Evolutionary conservation across 2,329 filamentous ascomycete genomes (phyloP).

Genomic region (Ciborinia camelliae): DNA sequence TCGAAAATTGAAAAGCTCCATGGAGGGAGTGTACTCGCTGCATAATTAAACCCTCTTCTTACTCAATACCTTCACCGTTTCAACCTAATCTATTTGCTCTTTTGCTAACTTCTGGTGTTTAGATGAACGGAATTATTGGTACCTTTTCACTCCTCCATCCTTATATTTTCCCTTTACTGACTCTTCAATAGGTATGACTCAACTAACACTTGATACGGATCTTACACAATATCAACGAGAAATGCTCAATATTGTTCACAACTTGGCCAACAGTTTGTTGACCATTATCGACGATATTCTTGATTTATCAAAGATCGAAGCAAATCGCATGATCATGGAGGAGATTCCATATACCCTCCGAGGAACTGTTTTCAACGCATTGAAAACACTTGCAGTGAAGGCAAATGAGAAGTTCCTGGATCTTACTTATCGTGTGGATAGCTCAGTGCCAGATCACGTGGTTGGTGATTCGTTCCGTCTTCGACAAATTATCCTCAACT

Average conservation of each 20-base stretch:
- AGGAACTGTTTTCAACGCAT: constrained; percentile 92
- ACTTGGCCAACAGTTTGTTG: constrained; percentile 88
- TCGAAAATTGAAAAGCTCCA: not conserved
- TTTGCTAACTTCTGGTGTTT: not conserved
- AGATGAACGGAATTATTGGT: constrained; percentile 31
- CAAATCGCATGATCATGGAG: constrained; percentile 96
- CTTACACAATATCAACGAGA: constrained; percentile 93
- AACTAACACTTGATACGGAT: constrained; percentile 91
- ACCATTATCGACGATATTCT: constrained; percentile 91
- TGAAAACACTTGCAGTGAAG: constrained; percentile 95
- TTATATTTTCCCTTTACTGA: too few relatives aligned
- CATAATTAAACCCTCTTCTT: not conserved
- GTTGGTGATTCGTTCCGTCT: constrained; percentile 95
- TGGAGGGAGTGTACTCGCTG: not conserved
- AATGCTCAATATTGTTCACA: constrained; percentile 98
- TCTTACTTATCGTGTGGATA: constrained; percentile 89
- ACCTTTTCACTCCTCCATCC: too few relatives aligned
- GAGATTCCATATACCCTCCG: constrained; percentile 94
- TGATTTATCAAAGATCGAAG: constrained; percentile 80
- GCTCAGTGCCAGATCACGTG: constrained; percentile 89
- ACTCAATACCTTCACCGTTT: not conserved
- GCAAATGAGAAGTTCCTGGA: constrained; percentile 94
- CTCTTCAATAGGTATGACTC: constrained; percentile 77
- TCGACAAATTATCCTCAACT: constrained; percentile 92
- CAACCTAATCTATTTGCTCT: not conserved